Evolutionary conservation across 495 filamentous ascomycete species (phyloP).

Genomic region (Lepraria neglecta): DNA sequence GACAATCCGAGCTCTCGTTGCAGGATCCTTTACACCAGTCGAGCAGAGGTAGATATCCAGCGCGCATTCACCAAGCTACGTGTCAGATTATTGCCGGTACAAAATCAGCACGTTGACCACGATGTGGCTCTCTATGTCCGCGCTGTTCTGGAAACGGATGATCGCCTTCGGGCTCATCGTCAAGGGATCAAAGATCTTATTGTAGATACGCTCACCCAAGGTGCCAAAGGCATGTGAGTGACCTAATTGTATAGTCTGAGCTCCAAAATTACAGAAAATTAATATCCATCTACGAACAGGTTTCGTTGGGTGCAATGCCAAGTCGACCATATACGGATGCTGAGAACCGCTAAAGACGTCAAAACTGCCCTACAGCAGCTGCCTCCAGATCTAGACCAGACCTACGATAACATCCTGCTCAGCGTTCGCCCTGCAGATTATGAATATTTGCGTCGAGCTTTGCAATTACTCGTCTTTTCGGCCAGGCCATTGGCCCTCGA

Average conservation of each 20-base stretch:
- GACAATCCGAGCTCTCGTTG: not conserved
- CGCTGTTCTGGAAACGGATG: not conserved
- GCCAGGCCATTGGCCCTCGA: not conserved
- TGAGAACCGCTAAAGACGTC: conserved; percentile 1
- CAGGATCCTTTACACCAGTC: conserved; percentile 1
- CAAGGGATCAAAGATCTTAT: not conserved
- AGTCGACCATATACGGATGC: not conserved
- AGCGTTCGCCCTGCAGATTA: conserved; percentile 1
- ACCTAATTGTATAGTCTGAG: not conserved
- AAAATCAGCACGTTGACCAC: not conserved
- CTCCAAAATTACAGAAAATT: not conserved
- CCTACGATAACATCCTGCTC: not conserved
- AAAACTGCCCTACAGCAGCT: conserved; percentile 1
- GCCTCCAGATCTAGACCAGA: conserved; percentile 5
- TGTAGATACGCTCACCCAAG: not conserved
- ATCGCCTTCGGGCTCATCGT: conserved; percentile 2
- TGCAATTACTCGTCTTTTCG: not conserved
- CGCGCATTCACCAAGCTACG: not conserved
- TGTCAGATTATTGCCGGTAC: not conserved
- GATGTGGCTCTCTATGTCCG: conserved; percentile 5
- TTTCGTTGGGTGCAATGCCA: conserved; percentile 4
- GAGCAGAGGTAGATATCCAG: not conserved
- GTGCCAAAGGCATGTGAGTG: conserved; percentile 4
- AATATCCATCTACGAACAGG: not conserved
- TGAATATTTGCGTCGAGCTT: not conserved